Percentiles rank a stretch among this genome's conserved stretches.
Conservation (phyloP, 176 grass and related monocot genomes). For the Hordeum vulgare region DNA sequence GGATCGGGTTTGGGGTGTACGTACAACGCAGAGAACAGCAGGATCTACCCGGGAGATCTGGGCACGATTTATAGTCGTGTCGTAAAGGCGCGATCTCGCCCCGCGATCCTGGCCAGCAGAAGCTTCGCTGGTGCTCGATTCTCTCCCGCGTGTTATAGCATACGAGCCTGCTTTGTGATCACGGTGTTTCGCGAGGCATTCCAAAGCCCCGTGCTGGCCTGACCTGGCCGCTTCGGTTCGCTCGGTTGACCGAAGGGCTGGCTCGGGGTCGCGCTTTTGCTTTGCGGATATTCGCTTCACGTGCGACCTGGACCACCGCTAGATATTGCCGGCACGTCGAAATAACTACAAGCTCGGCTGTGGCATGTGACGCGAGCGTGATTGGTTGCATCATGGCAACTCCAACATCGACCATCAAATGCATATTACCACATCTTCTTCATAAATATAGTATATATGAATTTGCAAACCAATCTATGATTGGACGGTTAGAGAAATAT, state of each 20-base stretch:
- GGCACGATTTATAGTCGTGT: constrained; percentile 6
- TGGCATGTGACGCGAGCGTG: neutral
- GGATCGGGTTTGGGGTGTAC: neutral
- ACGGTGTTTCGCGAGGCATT: neutral
- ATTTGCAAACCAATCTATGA: no score
- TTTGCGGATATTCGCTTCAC: constrained; percentile 31
- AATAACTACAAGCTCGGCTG: neutral
- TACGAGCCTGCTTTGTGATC: neutral
- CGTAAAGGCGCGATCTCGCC: neutral
- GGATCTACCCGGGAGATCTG: constrained; percentile 38
- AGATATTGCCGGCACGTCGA: constrained; percentile 15
- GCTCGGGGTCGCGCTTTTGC: neutral
- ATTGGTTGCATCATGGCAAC: neutral
- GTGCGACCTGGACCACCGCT: constrained; percentile 31
- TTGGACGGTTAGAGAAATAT: no score
- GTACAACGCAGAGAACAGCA: constrained; percentile 7
- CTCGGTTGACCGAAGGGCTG: neutral
- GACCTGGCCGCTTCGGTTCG: neutral
- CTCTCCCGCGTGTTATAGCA: no score
- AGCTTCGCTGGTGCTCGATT: no score
- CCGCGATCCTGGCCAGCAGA: no score
- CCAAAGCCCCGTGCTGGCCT: neutral
- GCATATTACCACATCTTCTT: no score
- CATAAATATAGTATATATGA: no score
- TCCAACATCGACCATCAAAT: no score